Conservation (phyloP, 202 grass and related monocot genomes). For the Panicum hallii region DNA sequence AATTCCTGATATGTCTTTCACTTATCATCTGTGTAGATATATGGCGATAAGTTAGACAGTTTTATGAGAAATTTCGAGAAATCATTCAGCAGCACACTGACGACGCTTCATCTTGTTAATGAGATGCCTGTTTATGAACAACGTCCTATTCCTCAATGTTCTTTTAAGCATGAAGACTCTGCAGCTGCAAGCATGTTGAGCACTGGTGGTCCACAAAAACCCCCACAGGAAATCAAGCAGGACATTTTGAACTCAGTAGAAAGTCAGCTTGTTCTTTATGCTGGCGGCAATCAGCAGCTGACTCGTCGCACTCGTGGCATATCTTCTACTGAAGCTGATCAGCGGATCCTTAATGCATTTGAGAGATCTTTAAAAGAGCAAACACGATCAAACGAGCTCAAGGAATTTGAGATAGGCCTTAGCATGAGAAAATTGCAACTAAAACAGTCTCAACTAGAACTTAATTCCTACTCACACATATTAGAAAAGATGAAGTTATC, state of each 20-base stretch:
- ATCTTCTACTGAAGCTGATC: conserved; percentile 48
- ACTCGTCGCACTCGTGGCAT: conserved; percentile 35
- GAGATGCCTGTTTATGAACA: conserved; percentile 51
- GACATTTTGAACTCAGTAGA: conserved; percentile 39
- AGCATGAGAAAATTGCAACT: conserved; percentile 79
- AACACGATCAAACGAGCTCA: conserved; percentile 81
- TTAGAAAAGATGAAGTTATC: conserved; percentile 83
- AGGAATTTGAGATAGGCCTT: conserved; percentile 82
- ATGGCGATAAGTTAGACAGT: conserved; percentile 80
- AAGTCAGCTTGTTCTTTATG: conserved; percentile 71
- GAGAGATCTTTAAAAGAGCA: conserved; percentile 84
- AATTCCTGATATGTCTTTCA: conserved; percentile 18
- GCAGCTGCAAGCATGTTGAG: conserved; percentile 15
- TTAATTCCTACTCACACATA: conserved; percentile 68
- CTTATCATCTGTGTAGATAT: conserved; percentile 63
- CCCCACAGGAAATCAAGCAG: conserved; percentile 24
- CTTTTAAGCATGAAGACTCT: conserved; percentile 36
- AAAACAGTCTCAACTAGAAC: conserved; percentile 76
- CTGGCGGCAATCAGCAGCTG: conserved; percentile 56
- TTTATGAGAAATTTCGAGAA: conserved; percentile 92
- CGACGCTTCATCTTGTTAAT: conserved; percentile 81
- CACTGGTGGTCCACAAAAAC: conserved; percentile 18
- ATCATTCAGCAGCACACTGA: conserved; percentile 92
- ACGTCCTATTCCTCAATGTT: conserved; percentile 28
- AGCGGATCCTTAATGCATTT: conserved; percentile 61